phyloP scores from a whole-genome alignment of 2,329 filamentous ascomycete species.

The Saccharata proteae region DNA sequence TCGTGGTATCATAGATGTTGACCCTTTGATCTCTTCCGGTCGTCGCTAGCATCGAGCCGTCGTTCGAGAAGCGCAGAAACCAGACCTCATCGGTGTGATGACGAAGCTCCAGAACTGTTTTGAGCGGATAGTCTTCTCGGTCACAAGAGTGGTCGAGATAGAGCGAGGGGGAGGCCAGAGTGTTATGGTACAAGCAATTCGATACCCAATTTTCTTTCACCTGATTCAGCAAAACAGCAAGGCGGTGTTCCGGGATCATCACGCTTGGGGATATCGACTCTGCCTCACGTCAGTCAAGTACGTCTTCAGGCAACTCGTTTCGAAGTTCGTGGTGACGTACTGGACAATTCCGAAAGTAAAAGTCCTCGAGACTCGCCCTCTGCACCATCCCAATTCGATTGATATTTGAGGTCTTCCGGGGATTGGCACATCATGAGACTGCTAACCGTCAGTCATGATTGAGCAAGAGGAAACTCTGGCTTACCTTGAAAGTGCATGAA shows the following conservation, averaged over 20 bases:
- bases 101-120: conserved; percentile 56
- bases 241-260: conserved; percentile 87
- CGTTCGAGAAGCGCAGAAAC: conserved; percentile 81
- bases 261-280: conserved; percentile 88
- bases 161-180: conserved; percentile 62
- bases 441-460: conserved; percentile 12
- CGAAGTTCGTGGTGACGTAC: conserved; percentile 36
- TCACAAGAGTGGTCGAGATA: conserved; percentile 85
- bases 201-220: conserved; percentile 76
- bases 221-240: conserved; percentile 69
- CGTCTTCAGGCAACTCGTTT: background rate
- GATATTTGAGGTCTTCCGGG: conserved; percentile 60
- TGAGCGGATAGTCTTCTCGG: conserved; percentile 63
- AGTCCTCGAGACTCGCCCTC: conserved; percentile 59
- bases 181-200: conserved; percentile 82
- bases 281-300: conserved; percentile 23
- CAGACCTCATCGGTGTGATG: conserved; percentile 77
- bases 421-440: conserved; percentile 83
- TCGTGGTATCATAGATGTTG: conserved; percentile 67
- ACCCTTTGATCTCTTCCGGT: conserved; percentile 65
- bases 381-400: conserved; percentile 78
- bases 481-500: conserved; percentile 71
- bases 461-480: conserved; percentile 9
- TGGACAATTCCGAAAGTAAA: conserved; percentile 71
- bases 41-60: conserved; percentile 71